phyloP scores from a whole-genome alignment of 345 rosid genomes.

The Punica granatum region DNA sequence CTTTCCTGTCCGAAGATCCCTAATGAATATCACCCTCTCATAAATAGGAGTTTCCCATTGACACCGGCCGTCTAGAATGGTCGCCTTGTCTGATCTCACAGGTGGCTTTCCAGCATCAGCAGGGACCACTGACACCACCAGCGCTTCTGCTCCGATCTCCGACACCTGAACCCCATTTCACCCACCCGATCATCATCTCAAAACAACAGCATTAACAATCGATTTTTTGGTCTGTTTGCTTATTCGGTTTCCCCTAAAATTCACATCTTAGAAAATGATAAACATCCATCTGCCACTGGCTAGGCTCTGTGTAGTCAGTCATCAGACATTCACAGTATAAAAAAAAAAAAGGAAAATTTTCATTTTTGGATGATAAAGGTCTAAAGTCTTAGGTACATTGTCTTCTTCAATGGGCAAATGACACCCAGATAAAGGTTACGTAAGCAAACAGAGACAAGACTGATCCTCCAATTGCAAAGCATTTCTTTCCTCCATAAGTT shows the following conservation, averaged over 20 bases:
- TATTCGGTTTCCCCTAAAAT: background rate
- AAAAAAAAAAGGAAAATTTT: background rate
- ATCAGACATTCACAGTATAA: background rate
- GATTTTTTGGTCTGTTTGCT: no score
- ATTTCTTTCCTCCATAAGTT: background rate
- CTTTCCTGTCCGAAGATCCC: conserved; percentile 28
- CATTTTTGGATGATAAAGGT: background rate
- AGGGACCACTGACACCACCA: conserved; percentile 31
- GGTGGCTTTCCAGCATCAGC: conserved; percentile 26
- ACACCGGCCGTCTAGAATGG: conserved; percentile 15
- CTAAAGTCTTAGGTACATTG: background rate
- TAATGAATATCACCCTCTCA: conserved; percentile 26
- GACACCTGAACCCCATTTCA: conserved; percentile 10
- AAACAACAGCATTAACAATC: background rate
- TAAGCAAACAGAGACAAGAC: background rate
- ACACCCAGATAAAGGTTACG: background rate
- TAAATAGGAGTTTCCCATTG: conserved; percentile 25
- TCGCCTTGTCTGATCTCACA: conserved; percentile 23
- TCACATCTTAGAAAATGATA: background rate
- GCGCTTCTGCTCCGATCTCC: conserved; percentile 8
- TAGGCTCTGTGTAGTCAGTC: background rate
- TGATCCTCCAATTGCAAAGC: background rate
- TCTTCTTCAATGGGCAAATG: background rate
- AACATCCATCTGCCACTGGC: background rate
- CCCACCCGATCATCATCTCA: background rate